Evolutionary conservation across 192 early-diverging fungal genomes (phyloP), one percentile per base, ranked within the genome.

Genomic region (Mortierella antarctica): DNA sequence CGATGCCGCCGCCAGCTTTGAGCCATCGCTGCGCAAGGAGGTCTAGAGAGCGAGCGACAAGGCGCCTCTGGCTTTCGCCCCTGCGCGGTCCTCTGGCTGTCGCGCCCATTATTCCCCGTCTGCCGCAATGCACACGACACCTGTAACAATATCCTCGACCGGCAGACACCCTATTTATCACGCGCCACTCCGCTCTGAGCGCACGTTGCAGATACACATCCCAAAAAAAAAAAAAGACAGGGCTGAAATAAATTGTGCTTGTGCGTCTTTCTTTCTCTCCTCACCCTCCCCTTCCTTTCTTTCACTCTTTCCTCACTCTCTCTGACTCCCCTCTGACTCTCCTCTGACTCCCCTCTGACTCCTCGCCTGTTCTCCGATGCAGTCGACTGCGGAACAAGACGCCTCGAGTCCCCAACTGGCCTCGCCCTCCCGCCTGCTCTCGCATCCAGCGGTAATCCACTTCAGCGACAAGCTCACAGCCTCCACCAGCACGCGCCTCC

Each of bases 11-110:
- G 67, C 62, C 13, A 64, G 46, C 51, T 59, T 68, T 59, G 65
- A 80, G 61, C 77, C 77, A 17, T 54, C 60, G 45, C 47, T 80
- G 53, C 60, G 70, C 18, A 72, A 72, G 61, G 77, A 72, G 31
- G 23, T 21, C 6, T 67, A 45, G 65, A 66, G 56, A 63, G 41
- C 5, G 8, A 18, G 20, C 1, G 8, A 17, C 61, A 2, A 2
- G 42, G 6, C 12, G 8, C 67, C 58, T 11, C 14, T 9, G 6
- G 4, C 3, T 0, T 0, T 46, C 20, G 18, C 31, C 15, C 7
- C 6, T 14, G 12, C 14, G 7, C 12, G 41, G 15, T 45, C 31
- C 45, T 40, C 23, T 40, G 20, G 10, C 15, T 39, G 8, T 6
- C 42, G 13, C 7, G 1, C 13, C 14, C 13, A 23, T 59, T 59